A percentile compares a stretch with the other conserved stretches of the same genome.
Conservation (phyloP, 805 yeast genomes). For the Maudiozyma barnettii region DNA sequence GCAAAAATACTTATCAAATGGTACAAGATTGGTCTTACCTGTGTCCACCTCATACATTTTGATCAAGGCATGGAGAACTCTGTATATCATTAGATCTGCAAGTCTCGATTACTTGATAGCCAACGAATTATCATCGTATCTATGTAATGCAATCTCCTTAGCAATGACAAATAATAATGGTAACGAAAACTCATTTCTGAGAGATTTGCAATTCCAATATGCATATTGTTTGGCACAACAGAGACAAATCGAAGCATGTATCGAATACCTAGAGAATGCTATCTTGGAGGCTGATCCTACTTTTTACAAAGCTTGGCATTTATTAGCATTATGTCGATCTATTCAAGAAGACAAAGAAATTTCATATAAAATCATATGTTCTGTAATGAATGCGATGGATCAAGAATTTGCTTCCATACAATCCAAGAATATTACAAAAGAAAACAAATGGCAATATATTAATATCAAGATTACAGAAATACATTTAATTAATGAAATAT, state of each 20-base stretch:
- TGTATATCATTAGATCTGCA: constrained; percentile 13
- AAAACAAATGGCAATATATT: constrained; percentile 39
- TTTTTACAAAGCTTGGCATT: constrained; percentile 55
- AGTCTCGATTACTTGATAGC: constrained; percentile 11
- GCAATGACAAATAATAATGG: constrained; percentile 2
- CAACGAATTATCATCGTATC: constrained; percentile 11
- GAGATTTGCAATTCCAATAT: constrained; percentile 33
- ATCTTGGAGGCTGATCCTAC: constrained; percentile 44
- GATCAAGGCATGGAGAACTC: constrained; percentile 18
- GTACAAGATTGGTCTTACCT: constrained; percentile 15
- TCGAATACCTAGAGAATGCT: constrained; percentile 37
- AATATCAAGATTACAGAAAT: constrained; percentile 71
- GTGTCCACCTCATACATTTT: constrained; percentile 10
- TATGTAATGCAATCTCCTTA: constrained; percentile 22
- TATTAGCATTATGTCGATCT: constrained; percentile 54
- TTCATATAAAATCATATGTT: constrained; percentile 47
- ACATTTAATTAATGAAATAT: constrained; percentile 52
- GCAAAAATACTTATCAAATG: constrained; percentile 15
- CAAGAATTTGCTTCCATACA: constrained; percentile 12
- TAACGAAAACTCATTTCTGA: background rate
- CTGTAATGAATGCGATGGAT: constrained; percentile 40
- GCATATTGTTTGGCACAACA: constrained; percentile 40
- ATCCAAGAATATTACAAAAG: constrained; percentile 5
- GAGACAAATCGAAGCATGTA: constrained; percentile 35
- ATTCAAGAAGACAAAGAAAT: constrained; percentile 48